A percentile compares a stretch with the other conserved stretches of the same genome.
Evolutionary conservation across 202 grass and related monocot genomes (phyloP).

Genomic region (Zizania palustris): DNA sequence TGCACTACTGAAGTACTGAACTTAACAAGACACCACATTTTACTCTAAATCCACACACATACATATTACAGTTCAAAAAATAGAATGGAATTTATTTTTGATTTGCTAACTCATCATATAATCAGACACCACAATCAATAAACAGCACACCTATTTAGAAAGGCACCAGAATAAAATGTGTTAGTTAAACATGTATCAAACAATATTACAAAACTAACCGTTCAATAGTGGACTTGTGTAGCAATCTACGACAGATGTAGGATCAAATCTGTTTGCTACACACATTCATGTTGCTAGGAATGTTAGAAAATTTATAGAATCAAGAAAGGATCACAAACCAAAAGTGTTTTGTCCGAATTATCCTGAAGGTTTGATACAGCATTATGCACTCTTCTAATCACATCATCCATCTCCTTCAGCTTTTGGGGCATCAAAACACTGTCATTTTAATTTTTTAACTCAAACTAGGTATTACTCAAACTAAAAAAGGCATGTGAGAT

Average conservation of each 20-base stretch:
- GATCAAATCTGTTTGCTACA: not conserved
- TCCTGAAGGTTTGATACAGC: slow-evolving; percentile 48
- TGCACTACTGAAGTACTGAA: not conserved
- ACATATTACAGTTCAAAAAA: not conserved
- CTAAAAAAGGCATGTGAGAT: slow-evolving; percentile 23
- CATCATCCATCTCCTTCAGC: slow-evolving; percentile 95
- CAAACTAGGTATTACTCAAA: slow-evolving; percentile 25
- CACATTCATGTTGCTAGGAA: slow-evolving; percentile 15
- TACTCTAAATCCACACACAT: not conserved
- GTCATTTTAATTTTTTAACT: slow-evolving; percentile 44
- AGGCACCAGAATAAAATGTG: slow-evolving; percentile 14
- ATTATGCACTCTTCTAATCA: slow-evolving; percentile 70
- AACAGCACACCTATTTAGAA: not conserved
- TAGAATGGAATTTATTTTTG: not conserved
- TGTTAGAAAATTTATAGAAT: slow-evolving; percentile 20
- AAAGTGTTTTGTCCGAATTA: slow-evolving; percentile 57
- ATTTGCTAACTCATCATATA: not conserved
- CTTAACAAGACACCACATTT: not conserved
- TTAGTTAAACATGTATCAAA: not conserved
- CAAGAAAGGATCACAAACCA: slow-evolving; percentile 54
- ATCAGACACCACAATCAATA: not conserved
- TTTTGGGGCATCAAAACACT: slow-evolving; percentile 83
- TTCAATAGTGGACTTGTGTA: not conserved
- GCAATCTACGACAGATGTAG: not conserved
- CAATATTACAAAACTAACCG: slow-evolving; percentile 11